phyloP scores from a whole-genome alignment of 176 grass and related monocot genomes.

The Tillandsia leiboldiana region DNA sequence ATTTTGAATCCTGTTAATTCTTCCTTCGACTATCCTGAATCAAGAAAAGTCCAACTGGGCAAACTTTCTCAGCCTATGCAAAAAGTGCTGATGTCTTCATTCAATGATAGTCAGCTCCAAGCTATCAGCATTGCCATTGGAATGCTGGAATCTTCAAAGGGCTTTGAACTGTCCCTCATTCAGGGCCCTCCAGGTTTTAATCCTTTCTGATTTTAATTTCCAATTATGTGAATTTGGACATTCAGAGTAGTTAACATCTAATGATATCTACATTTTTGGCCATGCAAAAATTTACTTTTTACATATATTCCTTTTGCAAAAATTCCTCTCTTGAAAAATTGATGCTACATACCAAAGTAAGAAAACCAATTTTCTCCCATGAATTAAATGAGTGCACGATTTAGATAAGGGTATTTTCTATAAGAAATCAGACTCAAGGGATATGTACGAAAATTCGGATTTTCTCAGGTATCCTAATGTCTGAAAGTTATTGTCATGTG shows the following conservation, averaged over 20 bases:
- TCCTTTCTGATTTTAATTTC: not conserved
- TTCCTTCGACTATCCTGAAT: slow-evolving; percentile 30
- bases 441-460: no score
- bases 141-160: slow-evolving; percentile 21
- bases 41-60: slow-evolving; percentile 42
- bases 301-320: no score
- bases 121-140: slow-evolving; percentile 57
- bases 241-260: slow-evolving; percentile 6
- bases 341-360: no score
- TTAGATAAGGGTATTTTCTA: no score
- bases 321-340: no score
- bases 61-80: slow-evolving; percentile 45
- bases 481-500: slow-evolving; percentile 18
- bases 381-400: no score
- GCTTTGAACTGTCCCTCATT: slow-evolving; percentile 80
- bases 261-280: no score
- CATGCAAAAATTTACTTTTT: no score
- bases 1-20: slow-evolving; percentile 64
- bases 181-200: slow-evolving; percentile 87
- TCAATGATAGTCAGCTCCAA: slow-evolving; percentile 77
- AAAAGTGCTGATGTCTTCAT: slow-evolving; percentile 58
- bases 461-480: no score
- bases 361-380: no score
- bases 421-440: no score
- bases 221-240: not conserved